Conservation (phyloP, 2,329 filamentous ascomycete species). For the Grosmannia penicillata region DNA sequence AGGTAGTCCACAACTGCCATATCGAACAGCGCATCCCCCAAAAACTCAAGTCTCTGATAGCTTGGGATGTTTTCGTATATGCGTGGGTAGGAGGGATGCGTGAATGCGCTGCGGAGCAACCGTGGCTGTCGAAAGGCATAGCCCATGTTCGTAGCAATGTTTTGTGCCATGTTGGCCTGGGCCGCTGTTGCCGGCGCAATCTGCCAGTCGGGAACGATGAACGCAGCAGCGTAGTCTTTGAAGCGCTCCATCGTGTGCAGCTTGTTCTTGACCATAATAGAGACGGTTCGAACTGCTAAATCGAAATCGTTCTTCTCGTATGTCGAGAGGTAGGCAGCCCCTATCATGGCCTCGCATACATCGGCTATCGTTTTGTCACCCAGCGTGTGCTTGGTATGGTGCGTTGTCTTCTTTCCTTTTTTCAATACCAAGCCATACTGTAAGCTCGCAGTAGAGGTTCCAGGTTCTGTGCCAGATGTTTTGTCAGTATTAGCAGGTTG, state of each 20-base stretch:
- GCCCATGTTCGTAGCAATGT: conserved; percentile 42
- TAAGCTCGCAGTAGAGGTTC: background rate
- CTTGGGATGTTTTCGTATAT: conserved; percentile 65
- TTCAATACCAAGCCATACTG: conserved; percentile 47
- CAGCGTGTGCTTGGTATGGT: conserved; percentile 45
- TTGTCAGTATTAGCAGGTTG: no score
- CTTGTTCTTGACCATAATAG: conserved; percentile 50
- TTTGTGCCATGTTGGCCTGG: conserved; percentile 52
- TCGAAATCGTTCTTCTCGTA: conserved; percentile 30
- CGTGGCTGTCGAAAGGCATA: conserved; percentile 60
- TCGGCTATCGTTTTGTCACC: conserved; percentile 87
- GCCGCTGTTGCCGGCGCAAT: conserved; percentile 42
- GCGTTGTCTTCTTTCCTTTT: conserved; percentile 50
- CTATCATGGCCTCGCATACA: conserved; percentile 88
- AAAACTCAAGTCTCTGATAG: conserved; percentile 84
- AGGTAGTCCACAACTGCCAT: conserved; percentile 74
- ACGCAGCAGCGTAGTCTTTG: conserved; percentile 57
- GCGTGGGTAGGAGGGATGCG: conserved; percentile 68
- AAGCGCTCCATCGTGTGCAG: conserved; percentile 58
- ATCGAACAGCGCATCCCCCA: conserved; percentile 80
- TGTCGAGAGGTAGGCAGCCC: conserved; percentile 54
- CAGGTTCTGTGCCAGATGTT: no score
- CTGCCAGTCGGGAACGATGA: conserved; percentile 60
- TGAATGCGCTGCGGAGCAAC: conserved; percentile 71
- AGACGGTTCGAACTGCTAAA: conserved; percentile 48